Evolutionary conservation across 192 early-diverging fungal genomes (phyloP).

Genomic region (Nowakowskiella sp.): DNA sequence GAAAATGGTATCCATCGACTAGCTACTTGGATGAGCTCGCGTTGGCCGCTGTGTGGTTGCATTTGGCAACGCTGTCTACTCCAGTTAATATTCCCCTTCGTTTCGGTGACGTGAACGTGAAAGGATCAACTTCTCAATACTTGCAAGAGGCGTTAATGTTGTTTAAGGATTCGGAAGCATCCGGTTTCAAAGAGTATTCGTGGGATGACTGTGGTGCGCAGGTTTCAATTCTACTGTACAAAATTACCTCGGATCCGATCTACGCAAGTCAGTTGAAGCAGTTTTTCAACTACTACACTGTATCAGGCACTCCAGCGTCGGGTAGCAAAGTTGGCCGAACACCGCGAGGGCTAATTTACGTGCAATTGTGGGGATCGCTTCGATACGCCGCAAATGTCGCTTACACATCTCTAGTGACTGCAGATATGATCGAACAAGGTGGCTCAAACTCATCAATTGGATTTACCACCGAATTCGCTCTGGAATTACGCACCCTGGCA

Average conservation of each 20-base stretch:
- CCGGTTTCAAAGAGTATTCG: too few relatives aligned
- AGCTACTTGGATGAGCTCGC: constrained; percentile 17
- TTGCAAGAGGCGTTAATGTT: too few relatives aligned
- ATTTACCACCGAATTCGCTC: constrained; percentile 12
- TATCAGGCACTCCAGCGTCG: constrained; percentile 10
- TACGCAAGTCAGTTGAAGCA: constrained; percentile 13
- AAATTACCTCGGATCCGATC: constrained; percentile 25
- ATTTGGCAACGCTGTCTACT: constrained; percentile 21
- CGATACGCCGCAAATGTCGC: constrained; percentile 39
- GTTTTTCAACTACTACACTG: constrained; percentile 11
- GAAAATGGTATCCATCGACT: constrained; percentile 17
- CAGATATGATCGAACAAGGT: constrained; percentile 1
- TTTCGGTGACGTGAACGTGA: too few relatives aligned
- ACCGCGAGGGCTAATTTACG: constrained; percentile 23
- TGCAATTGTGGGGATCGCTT: constrained; percentile 38
- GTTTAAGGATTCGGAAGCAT: too few relatives aligned
- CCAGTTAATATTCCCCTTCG: too few relatives aligned
- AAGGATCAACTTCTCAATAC: too few relatives aligned
- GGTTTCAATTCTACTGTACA: constrained; percentile 28
- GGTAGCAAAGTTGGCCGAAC: constrained; percentile 30
- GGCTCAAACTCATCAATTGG: background rate
- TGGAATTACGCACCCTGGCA: constrained; percentile 8
- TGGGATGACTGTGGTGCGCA: constrained; percentile 21
- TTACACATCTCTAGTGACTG: constrained; percentile 34
- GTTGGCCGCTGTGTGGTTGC: constrained; percentile 10